Evolutionary conservation across 148 eudicot genomes (phyloP).

Genomic region (Cornus kousa): DNA sequence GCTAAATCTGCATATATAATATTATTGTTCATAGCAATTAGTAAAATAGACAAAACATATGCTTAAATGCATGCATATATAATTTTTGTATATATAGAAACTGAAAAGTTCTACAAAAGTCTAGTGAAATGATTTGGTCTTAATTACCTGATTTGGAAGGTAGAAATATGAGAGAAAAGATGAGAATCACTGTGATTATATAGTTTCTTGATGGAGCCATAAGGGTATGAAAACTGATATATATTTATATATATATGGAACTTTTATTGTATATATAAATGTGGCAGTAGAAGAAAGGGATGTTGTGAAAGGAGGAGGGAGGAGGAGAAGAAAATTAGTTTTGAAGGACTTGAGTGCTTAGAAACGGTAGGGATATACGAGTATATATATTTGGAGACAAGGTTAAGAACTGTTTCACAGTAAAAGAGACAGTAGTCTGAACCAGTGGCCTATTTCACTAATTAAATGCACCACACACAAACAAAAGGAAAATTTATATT

Average conservation of each 20-base stretch:
- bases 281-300: constrained; percentile 5
- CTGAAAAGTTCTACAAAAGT: background rate
- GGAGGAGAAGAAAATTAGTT: background rate
- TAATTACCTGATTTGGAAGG: constrained; percentile 45
- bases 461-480: constrained; percentile 9
- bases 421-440: constrained; percentile 22
- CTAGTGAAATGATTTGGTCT: background rate
- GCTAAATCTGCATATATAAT: background rate
- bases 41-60: background rate
- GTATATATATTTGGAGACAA: background rate
- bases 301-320: background rate
- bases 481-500: too few relatives aligned
- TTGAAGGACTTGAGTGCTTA: background rate
- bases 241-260: too few relatives aligned
- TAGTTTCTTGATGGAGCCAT: constrained; percentile 34
- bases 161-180: constrained; percentile 25
- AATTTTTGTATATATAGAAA: background rate
- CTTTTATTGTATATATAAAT: background rate
- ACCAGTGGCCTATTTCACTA: constrained; percentile 15
- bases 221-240: background rate
- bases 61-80: too few relatives aligned
- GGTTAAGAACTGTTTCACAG: constrained; percentile 6
- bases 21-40: background rate
- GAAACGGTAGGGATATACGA: background rate
- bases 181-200: constrained; percentile 23